Percentiles rank a stretch among this genome's conserved stretches.
These are phyloP conservation scores for Ascochyta viciae-villosae DNA, from an alignment of 2,329 filamentous ascomycete genomes.

Conservation along the genomic window DNA sequence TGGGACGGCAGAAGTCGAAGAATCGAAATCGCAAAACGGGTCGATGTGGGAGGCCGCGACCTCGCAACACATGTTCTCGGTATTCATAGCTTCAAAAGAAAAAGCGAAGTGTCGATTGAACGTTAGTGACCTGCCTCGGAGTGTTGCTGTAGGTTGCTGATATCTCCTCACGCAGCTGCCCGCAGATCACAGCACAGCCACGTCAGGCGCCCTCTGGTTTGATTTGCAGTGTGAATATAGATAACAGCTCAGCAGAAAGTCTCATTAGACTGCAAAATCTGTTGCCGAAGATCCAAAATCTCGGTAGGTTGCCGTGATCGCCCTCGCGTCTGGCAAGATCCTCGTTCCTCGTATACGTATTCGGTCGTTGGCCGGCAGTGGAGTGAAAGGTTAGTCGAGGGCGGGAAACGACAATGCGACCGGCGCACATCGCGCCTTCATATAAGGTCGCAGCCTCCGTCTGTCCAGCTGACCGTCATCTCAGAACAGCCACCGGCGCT, in stretches of 20 bases:
- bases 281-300: too few relatives aligned
- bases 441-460: neutral
- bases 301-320: neutral
- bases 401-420: too few relatives aligned
- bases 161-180: neutral
- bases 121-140: neutral
- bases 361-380: neutral
- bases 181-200: slow-evolving; percentile 11
- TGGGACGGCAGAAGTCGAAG: slow-evolving; percentile 5
- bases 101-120: neutral
- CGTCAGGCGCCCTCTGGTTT: slow-evolving; percentile 11
- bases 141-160: neutral
- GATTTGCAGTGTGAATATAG: slow-evolving; percentile 3
- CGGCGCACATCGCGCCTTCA: neutral
- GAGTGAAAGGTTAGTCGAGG: neutral
- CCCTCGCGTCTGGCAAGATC: slow-evolving; percentile 1
- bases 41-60: slow-evolving; percentile 6
- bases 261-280: neutral
- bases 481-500: slow-evolving; percentile 8
- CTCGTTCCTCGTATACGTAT: slow-evolving; percentile 9
- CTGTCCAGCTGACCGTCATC: slow-evolving; percentile 6
- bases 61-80: slow-evolving; percentile 10
- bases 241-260: neutral
- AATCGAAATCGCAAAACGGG: slow-evolving; percentile 4
- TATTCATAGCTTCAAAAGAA: slow-evolving; percentile 2